Evolutionary conservation across 495 filamentous ascomycete genomes (phyloP), one percentile per base, ranked within the genome.

Genomic region (Apiosordaria backusii): DNA sequence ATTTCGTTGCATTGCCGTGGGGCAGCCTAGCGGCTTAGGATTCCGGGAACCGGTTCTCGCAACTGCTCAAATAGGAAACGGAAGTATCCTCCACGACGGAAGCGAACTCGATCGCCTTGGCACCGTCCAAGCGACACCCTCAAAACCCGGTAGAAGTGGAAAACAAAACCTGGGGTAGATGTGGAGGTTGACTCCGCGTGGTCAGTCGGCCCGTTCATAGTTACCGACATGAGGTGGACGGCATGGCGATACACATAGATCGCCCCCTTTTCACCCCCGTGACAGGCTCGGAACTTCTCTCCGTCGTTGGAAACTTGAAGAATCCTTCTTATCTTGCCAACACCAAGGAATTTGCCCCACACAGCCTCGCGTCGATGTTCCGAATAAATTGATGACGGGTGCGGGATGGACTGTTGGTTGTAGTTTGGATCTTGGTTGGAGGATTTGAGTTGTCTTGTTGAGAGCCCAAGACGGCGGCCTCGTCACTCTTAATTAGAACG

Each of bases 11-110:
- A 18, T 45, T 45, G 35, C 9, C 35, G 35, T 13, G 35, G 35
- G 52, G 52, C 52, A 55, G 13, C 10, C 52, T 55, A 55, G 52
- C 52, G 52, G 52, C 52, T 55, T 6, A 55, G 15, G 15, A 21
- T 21, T 55, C 52, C 52, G 52, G 52, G 52, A 55, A 19, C 22
- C 52, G 52, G 18, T 19, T 55, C 52, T 19, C 52, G n/a, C 52
- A 55, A 55, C 19, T 23, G n/a, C 52, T 55, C n/a, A 23, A 55
- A 55, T 55, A 55, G 52, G 52, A 55, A 55, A 55, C 52, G 52
- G 52, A 55, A 13, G 52, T 55, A 55, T 21, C 52, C 22, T 55
- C 52, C 52, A 55, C 22, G 52, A 55, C 52, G 52, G 52, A 55
- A 55, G 52, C 52, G 52, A 55, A 21, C 52, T 55, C n/a, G 52